Evolutionary conservation across 2,329 filamentous ascomycete species (phyloP), one percentile per base, ranked within the genome.

Genomic region (Cladosporium sp.): DNA sequence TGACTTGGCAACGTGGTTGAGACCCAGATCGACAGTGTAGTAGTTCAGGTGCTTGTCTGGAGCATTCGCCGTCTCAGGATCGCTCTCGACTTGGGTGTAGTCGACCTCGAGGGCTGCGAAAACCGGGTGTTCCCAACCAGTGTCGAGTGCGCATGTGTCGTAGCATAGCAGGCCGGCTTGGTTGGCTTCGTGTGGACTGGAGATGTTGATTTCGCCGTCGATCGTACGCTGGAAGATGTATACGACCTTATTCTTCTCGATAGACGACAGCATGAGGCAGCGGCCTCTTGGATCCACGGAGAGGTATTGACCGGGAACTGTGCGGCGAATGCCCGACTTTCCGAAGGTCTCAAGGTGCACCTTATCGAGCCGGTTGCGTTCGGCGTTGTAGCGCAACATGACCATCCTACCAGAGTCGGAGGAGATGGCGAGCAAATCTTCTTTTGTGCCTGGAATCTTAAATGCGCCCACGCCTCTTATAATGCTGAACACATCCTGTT

Each of bases 241-340:
- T 71, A 99, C 95, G 65, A 99, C 90, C 82, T 99, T 99, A 82
- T 98, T 99, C 86, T 99, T 99, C 81, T 99, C 96, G 64, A 94
- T 86, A 5, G 93, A 94, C 11, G 95, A 93, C 67, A 98, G 91
- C 76, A 99, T 85, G 76, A 94, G 97, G 64, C 96, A 96, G 81
- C 95, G 88, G 64, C 95, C 95, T 79, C 97, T 97, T 30, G 95
- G 95, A 75, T 99, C 95, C 61, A 92, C 92, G 7, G 94, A 95
- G 30, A 99, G 86, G 75, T 97, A 99, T 78, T 99, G 93, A 67
- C 96, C 95, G 2, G 96, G 95, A 53, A 99, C 88, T 43, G 98
- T 94, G 73, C 95, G 89, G 65, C 96, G 89, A 62, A 98, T 87
- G 43, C 95, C 96, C 8, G 95, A 98, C 80, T 99, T 99, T 71